phyloP scores from a whole-genome alignment of 192 early-diverging fungal genomes.

The Backusella westeae region DNA sequence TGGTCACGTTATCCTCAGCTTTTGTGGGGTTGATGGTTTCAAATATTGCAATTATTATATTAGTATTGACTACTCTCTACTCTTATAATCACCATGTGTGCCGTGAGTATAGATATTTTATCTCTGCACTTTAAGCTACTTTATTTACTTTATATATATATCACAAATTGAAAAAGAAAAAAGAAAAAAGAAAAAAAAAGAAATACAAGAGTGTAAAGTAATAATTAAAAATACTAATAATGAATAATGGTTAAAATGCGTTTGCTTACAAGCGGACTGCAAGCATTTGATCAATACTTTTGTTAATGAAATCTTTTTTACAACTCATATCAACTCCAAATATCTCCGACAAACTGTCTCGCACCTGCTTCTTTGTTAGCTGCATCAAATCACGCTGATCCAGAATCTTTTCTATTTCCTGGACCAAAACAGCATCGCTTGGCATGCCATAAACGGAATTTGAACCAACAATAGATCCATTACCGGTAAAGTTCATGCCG shows the following conservation, averaged over 20 bases:
- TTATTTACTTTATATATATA: neutral
- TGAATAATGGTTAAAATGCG: neutral
- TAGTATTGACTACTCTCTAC: too few species aligned
- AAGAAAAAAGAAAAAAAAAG: neutral
- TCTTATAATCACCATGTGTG: too few species aligned
- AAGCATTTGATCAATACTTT: conserved; percentile 56
- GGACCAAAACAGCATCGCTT: conserved; percentile 71
- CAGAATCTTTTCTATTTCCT: conserved; percentile 72
- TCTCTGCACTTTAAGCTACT: too few species aligned
- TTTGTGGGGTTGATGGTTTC: too few species aligned
- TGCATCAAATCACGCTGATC: conserved; percentile 63
- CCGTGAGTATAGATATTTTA: too few species aligned
- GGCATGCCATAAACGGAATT: conserved; percentile 40
- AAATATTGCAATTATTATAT: too few species aligned
- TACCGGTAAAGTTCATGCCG: neutral
- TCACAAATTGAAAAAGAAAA: neutral
- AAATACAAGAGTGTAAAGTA: conserved; percentile 2
- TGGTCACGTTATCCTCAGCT: neutral
- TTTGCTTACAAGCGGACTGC: conserved; percentile 22
- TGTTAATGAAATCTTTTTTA: conserved; percentile 72
- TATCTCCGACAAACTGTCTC: conserved; percentile 58
- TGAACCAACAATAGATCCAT: neutral
- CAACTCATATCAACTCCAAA: conserved; percentile 69
- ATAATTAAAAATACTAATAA: neutral
- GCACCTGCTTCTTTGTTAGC: conserved; percentile 82